A percentile compares a stretch with the other conserved stretches of the same genome.
These are phyloP conservation scores for Schwanniomyces yamadae DNA, from an alignment of 805 yeast genomes.

Conservation along the genomic window DNA sequence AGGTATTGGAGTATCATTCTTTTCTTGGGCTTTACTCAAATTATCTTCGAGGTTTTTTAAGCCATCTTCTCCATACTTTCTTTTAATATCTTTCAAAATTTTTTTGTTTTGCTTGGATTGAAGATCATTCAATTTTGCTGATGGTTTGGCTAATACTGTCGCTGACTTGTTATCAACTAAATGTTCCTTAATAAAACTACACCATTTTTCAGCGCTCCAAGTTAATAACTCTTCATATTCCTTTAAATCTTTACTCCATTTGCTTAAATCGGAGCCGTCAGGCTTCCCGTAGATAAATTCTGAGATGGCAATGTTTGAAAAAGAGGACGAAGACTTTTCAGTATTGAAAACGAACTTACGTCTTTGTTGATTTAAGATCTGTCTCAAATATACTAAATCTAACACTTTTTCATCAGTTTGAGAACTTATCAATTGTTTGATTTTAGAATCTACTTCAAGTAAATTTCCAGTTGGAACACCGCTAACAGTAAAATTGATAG, in stretches of 20 bases:
- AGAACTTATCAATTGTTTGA: constrained; percentile 49
- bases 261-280: constrained; percentile 56
- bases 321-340: constrained; percentile 60
- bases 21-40: constrained; percentile 60
- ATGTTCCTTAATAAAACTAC: constrained; percentile 46
- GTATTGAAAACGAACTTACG: constrained; percentile 59
- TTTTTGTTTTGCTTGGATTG: constrained; percentile 52
- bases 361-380: constrained; percentile 63
- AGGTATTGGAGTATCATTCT: constrained; percentile 80
- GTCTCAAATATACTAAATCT: constrained; percentile 65
- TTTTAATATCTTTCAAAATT: constrained; percentile 48
- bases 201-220: constrained; percentile 76
- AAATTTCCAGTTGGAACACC: constrained; percentile 77
- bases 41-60: constrained; percentile 48
- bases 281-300: constrained; percentile 78
- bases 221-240: constrained; percentile 57
- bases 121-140: constrained; percentile 52
- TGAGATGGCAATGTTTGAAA: constrained; percentile 66
- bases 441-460: constrained; percentile 49
- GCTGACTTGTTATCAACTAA: constrained; percentile 64
- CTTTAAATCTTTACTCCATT: constrained; percentile 52
- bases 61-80: constrained; percentile 58
- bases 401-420: constrained; percentile 52
- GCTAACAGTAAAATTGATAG: constrained; percentile 54
- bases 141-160: constrained; percentile 71